These are phyloP conservation scores for Dichomitus squalens DNA, from an alignment of 1,284 basidiomycete species.

Conservation along the genomic window DNA sequence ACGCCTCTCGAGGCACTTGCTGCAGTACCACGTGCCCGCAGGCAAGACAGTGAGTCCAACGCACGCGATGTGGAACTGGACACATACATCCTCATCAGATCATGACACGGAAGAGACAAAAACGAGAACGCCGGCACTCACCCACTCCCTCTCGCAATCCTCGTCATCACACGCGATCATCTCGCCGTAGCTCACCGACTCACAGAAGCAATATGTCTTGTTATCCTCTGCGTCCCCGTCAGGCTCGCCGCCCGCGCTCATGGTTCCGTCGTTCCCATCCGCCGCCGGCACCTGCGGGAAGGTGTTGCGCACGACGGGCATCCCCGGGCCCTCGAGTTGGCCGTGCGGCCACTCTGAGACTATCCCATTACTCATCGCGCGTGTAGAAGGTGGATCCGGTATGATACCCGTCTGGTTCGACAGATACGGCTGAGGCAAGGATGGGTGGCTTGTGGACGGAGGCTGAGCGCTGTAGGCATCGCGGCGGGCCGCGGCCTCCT, in stretches of 20 bases:
- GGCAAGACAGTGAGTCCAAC: conserved; percentile 75
- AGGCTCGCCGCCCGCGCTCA: conserved; percentile 38
- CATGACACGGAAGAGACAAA: not conserved
- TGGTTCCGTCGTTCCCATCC: conserved; percentile 30
- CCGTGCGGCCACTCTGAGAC: conserved; percentile 46
- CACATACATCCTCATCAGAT: conserved; percentile 5
- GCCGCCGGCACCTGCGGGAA: conserved; percentile 14
- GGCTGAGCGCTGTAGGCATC: conserved; percentile 41
- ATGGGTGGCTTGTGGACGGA: conserved; percentile 43
- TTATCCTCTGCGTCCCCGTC: conserved; percentile 70
- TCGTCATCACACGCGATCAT: conserved; percentile 97
- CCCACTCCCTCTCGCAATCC: conserved; percentile 94
- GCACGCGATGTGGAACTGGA: conserved; percentile 85
- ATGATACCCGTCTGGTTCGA: conserved; percentile 16
- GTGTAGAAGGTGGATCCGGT: conserved; percentile 13
- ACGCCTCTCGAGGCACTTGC: conserved; percentile 59
- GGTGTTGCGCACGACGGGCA: conserved; percentile 59
- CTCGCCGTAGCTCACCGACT: conserved; percentile 87
- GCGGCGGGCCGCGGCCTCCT: conserved; percentile 29
- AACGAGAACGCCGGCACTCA: conserved; percentile 46
- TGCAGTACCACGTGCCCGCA: conserved; percentile 84
- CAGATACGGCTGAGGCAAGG: conserved; percentile 42
- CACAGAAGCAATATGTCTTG: conserved; percentile 87
- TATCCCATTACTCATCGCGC: conserved; percentile 24
- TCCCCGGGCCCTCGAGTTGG: conserved; percentile 74